Evolutionary conservation across 176 grass and related monocot species (phyloP).

Genomic region (Oryza longistaminata): DNA sequence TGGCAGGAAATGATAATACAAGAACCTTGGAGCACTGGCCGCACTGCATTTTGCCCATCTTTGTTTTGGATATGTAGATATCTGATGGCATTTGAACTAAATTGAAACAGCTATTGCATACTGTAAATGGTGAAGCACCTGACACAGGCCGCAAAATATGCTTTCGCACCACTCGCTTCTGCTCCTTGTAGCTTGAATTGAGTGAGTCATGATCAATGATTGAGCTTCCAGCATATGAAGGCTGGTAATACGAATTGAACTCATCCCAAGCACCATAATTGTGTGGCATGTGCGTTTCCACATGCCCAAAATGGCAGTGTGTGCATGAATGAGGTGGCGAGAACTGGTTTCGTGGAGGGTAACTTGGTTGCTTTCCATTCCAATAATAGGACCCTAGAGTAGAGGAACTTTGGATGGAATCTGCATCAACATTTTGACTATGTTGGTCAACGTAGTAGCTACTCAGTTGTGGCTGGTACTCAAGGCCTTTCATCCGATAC

Average conservation of each 20-base stretch:
- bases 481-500: conserved; percentile 33
- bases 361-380: conserved; percentile 40
- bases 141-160: conserved; percentile 74
- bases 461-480: conserved; percentile 44
- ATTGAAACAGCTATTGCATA: conserved; percentile 73
- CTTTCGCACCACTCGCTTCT: conserved; percentile 48
- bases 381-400: conserved; percentile 47
- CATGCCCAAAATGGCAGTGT: conserved; percentile 40
- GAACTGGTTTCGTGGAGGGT: conserved; percentile 35
- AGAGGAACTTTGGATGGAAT: conserved; percentile 44
- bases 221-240: conserved; percentile 58
- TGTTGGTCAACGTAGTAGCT: conserved; percentile 42
- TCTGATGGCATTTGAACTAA: conserved; percentile 83
- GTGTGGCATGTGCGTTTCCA: conserved; percentile 5
- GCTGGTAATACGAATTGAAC: conserved; percentile 49
- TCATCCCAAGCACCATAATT: conserved; percentile 41
- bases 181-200: conserved; percentile 49
- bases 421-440: conserved; percentile 46
- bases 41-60: conserved; percentile 64
- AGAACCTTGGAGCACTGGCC: conserved; percentile 72
- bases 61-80: conserved; percentile 66
- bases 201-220: conserved; percentile 49
- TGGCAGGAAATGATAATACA: conserved; percentile 59
- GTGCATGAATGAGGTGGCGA: conserved; percentile 47
- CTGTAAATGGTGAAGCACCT: conserved; percentile 69